Evolutionary conservation across 1,284 basidiomycete genomes (phyloP).

Genomic region (Coniferiporia sulphurascens): DNA sequence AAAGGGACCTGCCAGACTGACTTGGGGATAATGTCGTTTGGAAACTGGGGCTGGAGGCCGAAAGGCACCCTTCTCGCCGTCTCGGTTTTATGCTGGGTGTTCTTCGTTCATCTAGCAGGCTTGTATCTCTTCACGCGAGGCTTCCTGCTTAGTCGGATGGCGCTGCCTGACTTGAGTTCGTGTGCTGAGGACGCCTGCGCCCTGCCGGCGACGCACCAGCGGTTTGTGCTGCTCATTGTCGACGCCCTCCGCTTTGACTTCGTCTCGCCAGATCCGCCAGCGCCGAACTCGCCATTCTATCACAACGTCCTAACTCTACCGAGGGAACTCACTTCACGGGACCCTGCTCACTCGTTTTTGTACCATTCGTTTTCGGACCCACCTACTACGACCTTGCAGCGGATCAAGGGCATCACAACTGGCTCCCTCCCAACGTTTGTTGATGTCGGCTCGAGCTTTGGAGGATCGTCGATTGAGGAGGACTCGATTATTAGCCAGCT

Average conservation of each 20-base stretch:
- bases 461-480: conserved; percentile 79
- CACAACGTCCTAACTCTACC: conserved; percentile 85
- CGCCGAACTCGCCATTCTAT: conserved; percentile 62
- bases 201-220: conserved; percentile 63
- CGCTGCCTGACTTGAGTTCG: conserved; percentile 57
- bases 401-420: conserved; percentile 93
- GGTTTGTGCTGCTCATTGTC: conserved; percentile 83
- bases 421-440: conserved; percentile 96
- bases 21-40: neutral
- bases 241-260: conserved; percentile 97
- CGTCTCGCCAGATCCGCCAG: conserved; percentile 65
- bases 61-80: conserved; percentile 12
- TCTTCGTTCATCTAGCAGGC: conserved; percentile 54
- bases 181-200: conserved; percentile 45
- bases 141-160: conserved; percentile 81
- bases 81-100: conserved; percentile 51
- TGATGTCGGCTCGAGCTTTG: conserved; percentile 91
- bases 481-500: conserved; percentile 77
- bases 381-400: conserved; percentile 92
- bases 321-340: conserved; percentile 52
- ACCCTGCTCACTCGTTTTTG: conserved; percentile 75
- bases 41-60: conserved; percentile 2
- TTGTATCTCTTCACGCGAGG: conserved; percentile 84
- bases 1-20: too few species aligned
- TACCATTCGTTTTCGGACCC: conserved; percentile 92